Evolutionary conservation across 2,329 filamentous ascomycete genomes (phyloP).

Genomic region (Diaporthe longicolla): DNA sequence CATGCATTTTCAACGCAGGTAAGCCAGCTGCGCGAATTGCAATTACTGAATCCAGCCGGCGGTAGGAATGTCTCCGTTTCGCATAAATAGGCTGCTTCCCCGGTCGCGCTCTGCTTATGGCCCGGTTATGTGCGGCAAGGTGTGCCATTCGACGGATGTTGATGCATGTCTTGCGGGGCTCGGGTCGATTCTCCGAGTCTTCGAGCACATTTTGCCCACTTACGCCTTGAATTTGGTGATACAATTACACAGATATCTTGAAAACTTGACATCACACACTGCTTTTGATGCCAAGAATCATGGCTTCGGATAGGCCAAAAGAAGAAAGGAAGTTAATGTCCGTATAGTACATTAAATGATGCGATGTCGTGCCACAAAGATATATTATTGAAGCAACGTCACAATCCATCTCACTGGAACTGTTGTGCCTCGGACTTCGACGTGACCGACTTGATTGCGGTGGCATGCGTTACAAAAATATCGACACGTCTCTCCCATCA

Average conservation of each 20-base stretch:
- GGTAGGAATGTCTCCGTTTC: not conserved
- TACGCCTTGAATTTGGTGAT: not conserved
- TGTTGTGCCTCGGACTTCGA: not conserved
- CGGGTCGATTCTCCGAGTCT: conserved; percentile 1
- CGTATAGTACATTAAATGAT: not conserved
- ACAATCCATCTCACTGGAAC: not conserved
- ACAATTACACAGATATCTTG: not conserved
- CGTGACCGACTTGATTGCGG: not conserved
- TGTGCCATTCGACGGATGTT: not conserved
- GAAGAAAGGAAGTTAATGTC: not conserved
- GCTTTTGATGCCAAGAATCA: not conserved
- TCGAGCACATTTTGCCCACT: not conserved
- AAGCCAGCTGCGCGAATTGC: not conserved
- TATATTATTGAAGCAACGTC: not conserved
- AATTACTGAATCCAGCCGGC: not conserved
- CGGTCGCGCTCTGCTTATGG: not conserved
- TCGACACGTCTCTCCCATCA: not conserved
- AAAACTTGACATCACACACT: too few relatives aligned
- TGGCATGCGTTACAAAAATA: not conserved
- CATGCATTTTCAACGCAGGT: not conserved
- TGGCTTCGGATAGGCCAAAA: not conserved
- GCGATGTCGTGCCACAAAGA: not conserved
- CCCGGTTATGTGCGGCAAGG: not conserved
- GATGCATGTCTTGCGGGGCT: not conserved
- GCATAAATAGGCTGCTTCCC: not conserved